Evolutionary conservation across 805 yeast genomes (phyloP).

Genomic region (Kodamaea sagamina): DNA sequence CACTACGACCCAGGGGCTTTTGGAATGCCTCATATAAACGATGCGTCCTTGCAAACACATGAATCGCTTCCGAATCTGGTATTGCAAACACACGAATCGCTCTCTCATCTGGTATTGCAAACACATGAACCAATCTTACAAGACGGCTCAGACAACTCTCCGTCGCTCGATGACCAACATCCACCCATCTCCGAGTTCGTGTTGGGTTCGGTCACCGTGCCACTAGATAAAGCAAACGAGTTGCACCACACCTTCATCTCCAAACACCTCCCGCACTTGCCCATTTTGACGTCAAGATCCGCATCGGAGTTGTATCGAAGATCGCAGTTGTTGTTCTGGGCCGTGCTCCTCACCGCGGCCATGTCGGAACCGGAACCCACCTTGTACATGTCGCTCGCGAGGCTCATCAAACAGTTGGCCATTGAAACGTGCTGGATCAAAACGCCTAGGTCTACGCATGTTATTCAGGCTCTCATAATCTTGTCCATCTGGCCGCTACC

Average conservation of each 20-base stretch:
- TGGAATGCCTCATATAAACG: slow-evolving; percentile 16
- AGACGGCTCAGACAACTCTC: slow-evolving; percentile 35
- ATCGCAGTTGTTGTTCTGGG: slow-evolving; percentile 86
- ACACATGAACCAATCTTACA: slow-evolving; percentile 17
- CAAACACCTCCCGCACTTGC: slow-evolving; percentile 73
- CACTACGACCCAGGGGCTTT: slow-evolving; percentile 9
- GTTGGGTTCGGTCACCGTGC: slow-evolving; percentile 72
- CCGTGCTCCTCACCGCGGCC: slow-evolving; percentile 84
- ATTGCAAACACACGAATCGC: slow-evolving; percentile 9
- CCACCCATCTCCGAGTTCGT: slow-evolving; percentile 59
- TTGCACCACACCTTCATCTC: slow-evolving; percentile 69
- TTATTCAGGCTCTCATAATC: slow-evolving; percentile 85
- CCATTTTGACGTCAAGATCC: slow-evolving; percentile 68
- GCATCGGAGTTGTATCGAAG: slow-evolving; percentile 80
- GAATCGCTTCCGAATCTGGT: slow-evolving; percentile 17
- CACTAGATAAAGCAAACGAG: slow-evolving; percentile 66
- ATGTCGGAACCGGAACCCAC: slow-evolving; percentile 86
- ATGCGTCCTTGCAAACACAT: slow-evolving; percentile 15
- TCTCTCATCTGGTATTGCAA: slow-evolving; percentile 17
- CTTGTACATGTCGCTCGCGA: slow-evolving; percentile 70
- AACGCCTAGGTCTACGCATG: slow-evolving; percentile 92
- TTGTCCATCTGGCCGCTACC: slow-evolving; percentile 91
- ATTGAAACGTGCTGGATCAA: slow-evolving; percentile 91
- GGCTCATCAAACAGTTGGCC: slow-evolving; percentile 80
- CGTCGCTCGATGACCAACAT: slow-evolving; percentile 18